Percentiles rank a stretch among this genome's conserved stretches.
Evolutionary conservation across 169 alveolate genomes (phyloP).

Genomic region (Plasmodium vinckei): DNA sequence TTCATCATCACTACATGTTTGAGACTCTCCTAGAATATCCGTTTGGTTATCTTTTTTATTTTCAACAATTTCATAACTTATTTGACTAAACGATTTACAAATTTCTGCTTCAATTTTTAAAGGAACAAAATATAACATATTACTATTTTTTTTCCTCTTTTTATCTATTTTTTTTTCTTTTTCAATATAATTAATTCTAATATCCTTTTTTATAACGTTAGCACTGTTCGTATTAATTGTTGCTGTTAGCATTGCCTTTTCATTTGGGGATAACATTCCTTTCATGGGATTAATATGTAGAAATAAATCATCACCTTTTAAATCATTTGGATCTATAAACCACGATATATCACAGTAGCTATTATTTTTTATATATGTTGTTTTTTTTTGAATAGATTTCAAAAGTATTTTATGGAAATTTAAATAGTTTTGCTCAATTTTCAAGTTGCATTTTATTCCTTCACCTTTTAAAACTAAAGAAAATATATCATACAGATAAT

Average conservation of each 20-base stretch:
- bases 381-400: slow-evolving; percentile 46
- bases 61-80: slow-evolving; percentile 31
- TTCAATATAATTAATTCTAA: slow-evolving; percentile 52
- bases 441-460: slow-evolving; percentile 51
- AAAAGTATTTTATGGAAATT: slow-evolving; percentile 61
- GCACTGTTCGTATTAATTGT: slow-evolving; percentile 33
- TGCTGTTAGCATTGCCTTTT: slow-evolving; percentile 32
- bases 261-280: slow-evolving; percentile 48
- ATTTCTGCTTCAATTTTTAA: slow-evolving; percentile 38
- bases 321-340: slow-evolving; percentile 48
- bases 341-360: slow-evolving; percentile 54
- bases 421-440: slow-evolving; percentile 29
- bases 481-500: slow-evolving; percentile 29
- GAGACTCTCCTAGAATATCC: slow-evolving; percentile 4
- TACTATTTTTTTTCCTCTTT: slow-evolving; percentile 7
- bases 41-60: slow-evolving; percentile 9
- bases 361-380: slow-evolving; percentile 27
- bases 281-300: slow-evolving; percentile 28
- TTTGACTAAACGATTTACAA: slow-evolving; percentile 50
- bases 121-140: slow-evolving; percentile 7
- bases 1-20: background rate
- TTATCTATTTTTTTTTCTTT: slow-evolving; percentile 16
- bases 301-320: slow-evolving; percentile 6
- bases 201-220: slow-evolving; percentile 18
- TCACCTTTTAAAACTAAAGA: slow-evolving; percentile 43